Evolutionary conservation across 108 stramenopile species (phyloP), one percentile per base, ranked within the genome.

Genomic region (Discostella stelligeroides): DNA sequence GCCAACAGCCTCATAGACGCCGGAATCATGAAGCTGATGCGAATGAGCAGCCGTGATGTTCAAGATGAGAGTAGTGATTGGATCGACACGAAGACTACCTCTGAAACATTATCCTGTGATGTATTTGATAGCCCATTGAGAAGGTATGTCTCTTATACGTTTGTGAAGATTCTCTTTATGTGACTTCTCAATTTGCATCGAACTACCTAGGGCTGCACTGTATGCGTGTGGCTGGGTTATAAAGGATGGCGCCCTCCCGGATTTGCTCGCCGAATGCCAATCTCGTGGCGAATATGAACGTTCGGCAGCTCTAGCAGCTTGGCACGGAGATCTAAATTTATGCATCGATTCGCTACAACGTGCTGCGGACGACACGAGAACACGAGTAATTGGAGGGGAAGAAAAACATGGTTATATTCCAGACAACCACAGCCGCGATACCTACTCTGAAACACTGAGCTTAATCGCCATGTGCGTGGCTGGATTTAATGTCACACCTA

Each of bases 391-490:
- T n/a, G n/a, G n/a, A n/a, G n/a, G n/a, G n/a, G 49, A 60, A 28
- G 54, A 65, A 41, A 28, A 51, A 60, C 34, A 10, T 28, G 64
- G 41, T 29, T 15, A 53, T 11, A 28, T 15, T n/a, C 38, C 45
- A 34, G 24, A 39, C n/a, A 1, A 38, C 34, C 34, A 57, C n/a
- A n/a, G n/a, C n/a, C n/a, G n/a, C n/a, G n/a, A 60, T 17, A 18
- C 39, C 20, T 88, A 89, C 58, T 85, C 84, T n/a, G 90, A 91
- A 67, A 82, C 88, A 0, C 60, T 91, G 50, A 82, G 75, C 39
- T 76, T 91, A 56, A 83, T 85, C 59, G 82, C 88, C n/a, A 88
- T 91, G 83, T 88, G 86, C 55, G 83, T 94, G 9, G 90, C 92
- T 39, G 89, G 89, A 13, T 89, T 81, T 68, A 82, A 82, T 29